Base-by-base conservation (phyloP, 805 yeast genomes). In the Nakazawaea anatomiae region DNA sequence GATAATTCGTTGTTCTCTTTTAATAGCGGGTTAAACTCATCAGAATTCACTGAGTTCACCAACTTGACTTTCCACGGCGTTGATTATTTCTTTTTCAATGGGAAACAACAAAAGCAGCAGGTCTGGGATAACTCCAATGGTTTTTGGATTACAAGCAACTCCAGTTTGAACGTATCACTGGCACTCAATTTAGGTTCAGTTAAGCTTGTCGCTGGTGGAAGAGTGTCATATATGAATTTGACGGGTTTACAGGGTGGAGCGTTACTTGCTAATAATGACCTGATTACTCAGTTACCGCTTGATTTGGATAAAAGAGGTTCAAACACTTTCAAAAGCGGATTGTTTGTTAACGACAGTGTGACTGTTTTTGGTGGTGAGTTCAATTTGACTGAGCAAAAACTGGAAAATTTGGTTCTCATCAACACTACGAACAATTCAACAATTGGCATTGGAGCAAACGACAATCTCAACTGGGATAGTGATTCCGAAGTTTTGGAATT, bases 311-410 rank as follows among this genome's bases (percentile, higher is more conserved):
- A 32, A 9, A 8, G 2, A 11, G 8, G 2, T 5, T 54, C 59
- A n/a, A 57, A 54, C 3, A 57, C 61, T 46, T 45, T 70, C 14
- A 46, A 59, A 29, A 52, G 71, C 3, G 75, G 80, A 1, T 63
- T 64, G 47, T 75, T 71, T 50, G 61, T 78, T 34, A 84, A 87
- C 60, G 68, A 69, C 10, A 62, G 82, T 0, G 54, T 75, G 9
- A 67, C 82, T 40, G 76, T 78, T 0, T 65, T 86, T 46, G 90
- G 87, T 7, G 94, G 92, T 25, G 63, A 68, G 3, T 82, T 84
- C 58, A 61, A 59, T 7, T 18, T 18, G 3, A 18, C 25, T 18
- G 25, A 3, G 25, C 25, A 18, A 18, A 46, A 51, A 10, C 44
- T 50, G 18, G 44, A 55, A 32, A 63, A 63, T 38, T 42, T 63